Percentiles rank a stretch among this genome's conserved stretches.
Evolutionary conservation across 306 rosid genomes (phyloP).

Genomic region (Corylus avellana): DNA sequence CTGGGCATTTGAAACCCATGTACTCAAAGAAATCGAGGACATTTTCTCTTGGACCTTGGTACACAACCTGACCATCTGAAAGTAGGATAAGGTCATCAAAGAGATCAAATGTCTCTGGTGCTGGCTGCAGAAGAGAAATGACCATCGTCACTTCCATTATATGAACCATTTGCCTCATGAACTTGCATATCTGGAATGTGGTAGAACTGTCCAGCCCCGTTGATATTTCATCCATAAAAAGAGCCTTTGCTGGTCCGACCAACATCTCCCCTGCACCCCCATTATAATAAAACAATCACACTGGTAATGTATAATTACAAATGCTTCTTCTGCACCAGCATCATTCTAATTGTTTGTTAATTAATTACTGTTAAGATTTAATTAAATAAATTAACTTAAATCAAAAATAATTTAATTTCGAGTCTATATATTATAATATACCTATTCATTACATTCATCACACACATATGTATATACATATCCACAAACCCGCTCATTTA

Average conservation of each 20-base stretch:
- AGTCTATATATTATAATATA: no score
- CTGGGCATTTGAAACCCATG: slow-evolving; percentile 66
- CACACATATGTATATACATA: no score
- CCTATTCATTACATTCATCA: no score
- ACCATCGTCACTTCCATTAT: slow-evolving; percentile 74
- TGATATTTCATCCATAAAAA: slow-evolving; percentile 88
- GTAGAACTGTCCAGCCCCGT: slow-evolving; percentile 94
- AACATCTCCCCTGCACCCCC: slow-evolving; percentile 76
- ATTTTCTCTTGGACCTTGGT: slow-evolving; percentile 69
- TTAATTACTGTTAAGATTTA: no score
- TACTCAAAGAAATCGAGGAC: slow-evolving; percentile 67
- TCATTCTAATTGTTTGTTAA: no score
- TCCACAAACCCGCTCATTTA: no score
- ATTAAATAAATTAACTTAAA: no score
- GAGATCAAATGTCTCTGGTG: slow-evolving; percentile 65
- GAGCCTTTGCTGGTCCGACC: slow-evolving; percentile 82
- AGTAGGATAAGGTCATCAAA: slow-evolving; percentile 61
- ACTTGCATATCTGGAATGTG: slow-evolving; percentile 79
- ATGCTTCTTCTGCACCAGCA: not conserved
- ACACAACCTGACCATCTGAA: slow-evolving; percentile 74
- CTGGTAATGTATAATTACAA: not conserved
- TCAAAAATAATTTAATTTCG: no score
- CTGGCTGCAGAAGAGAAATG: slow-evolving; percentile 61
- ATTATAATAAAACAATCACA: slow-evolving; percentile 12
- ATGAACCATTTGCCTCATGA: slow-evolving; percentile 88